Conservation (phyloP, 306 rosid species). For the Fagus sylvatica region DNA sequence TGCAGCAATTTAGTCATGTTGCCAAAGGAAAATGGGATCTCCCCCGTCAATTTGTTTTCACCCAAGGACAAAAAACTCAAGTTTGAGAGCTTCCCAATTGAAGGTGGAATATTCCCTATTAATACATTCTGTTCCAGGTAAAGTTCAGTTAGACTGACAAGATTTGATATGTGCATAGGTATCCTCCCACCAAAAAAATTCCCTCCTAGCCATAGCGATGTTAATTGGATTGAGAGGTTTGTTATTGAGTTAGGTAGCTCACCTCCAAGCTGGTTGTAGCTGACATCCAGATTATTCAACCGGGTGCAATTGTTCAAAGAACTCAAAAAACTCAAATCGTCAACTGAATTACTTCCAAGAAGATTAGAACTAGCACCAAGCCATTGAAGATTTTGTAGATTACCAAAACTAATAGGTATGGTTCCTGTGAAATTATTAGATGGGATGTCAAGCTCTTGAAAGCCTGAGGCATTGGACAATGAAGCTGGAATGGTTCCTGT, state of each 20-base stretch:
- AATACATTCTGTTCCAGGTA: not conserved
- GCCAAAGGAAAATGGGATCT: not conserved
- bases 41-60: not conserved
- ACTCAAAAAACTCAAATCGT: constrained; percentile 1
- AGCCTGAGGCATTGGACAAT: not conserved
- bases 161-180: not conserved
- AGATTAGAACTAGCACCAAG: not conserved
- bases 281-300: not conserved
- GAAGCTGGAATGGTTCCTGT: not conserved
- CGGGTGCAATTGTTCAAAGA: not conserved
- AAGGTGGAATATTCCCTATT: not conserved
- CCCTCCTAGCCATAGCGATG: not conserved
- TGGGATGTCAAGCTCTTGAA: rapidly evolving
- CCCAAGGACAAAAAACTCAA: not conserved
- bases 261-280: not conserved
- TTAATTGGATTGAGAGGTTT: not conserved
- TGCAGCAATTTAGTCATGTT: not conserved
- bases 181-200: not conserved
- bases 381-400: not conserved
- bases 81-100: not conserved
- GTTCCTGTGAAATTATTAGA: not conserved
- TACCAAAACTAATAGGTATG: not conserved
- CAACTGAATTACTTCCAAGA: not conserved
- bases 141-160: not conserved
- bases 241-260: not conserved